Percentiles rank a stretch among this genome's conserved stretches.
phyloP scores from a whole-genome alignment of 2,329 filamentous ascomycete species.

The Alternaria dauci region DNA sequence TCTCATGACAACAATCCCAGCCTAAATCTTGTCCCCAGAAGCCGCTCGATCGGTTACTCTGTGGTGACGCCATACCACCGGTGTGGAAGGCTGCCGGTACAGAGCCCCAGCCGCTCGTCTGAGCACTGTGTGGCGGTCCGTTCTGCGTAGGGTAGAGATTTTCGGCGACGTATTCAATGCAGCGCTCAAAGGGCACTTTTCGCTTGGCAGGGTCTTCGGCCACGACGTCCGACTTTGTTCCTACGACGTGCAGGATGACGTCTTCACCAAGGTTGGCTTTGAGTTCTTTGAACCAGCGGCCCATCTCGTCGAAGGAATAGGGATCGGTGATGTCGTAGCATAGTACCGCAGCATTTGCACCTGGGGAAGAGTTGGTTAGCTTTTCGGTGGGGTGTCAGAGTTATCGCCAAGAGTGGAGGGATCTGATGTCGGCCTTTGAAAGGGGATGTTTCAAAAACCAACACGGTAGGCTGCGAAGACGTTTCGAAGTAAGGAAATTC shows the following conservation, averaged over 20 bases:
- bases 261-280: conserved; percentile 78
- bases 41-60: conserved; percentile 68
- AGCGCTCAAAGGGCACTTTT: conserved; percentile 91
- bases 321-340: conserved; percentile 95
- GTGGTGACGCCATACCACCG: conserved; percentile 56
- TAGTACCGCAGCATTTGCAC: conserved; percentile 90
- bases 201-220: conserved; percentile 79
- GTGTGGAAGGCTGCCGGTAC: conserved; percentile 50
- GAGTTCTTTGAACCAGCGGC: conserved; percentile 86
- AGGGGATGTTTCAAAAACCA: not conserved
- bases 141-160: conserved; percentile 77
- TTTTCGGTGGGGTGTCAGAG: not conserved
- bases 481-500: conserved; percentile 7
- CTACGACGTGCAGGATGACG: conserved; percentile 91
- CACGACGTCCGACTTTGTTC: conserved; percentile 81
- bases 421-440: not conserved
- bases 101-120: conserved; percentile 37
- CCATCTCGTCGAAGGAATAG: conserved; percentile 89
- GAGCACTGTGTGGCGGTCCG: conserved; percentile 27
- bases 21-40: conserved; percentile 93
- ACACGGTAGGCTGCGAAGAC: not conserved
- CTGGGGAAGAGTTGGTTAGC: conserved; percentile 47
- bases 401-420: not conserved
- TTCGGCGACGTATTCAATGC: conserved; percentile 94
- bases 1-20: conserved; percentile 98